Evolutionary conservation across 2,329 filamentous ascomycete genomes (phyloP).

Genomic region (Sporothrix protearum): DNA sequence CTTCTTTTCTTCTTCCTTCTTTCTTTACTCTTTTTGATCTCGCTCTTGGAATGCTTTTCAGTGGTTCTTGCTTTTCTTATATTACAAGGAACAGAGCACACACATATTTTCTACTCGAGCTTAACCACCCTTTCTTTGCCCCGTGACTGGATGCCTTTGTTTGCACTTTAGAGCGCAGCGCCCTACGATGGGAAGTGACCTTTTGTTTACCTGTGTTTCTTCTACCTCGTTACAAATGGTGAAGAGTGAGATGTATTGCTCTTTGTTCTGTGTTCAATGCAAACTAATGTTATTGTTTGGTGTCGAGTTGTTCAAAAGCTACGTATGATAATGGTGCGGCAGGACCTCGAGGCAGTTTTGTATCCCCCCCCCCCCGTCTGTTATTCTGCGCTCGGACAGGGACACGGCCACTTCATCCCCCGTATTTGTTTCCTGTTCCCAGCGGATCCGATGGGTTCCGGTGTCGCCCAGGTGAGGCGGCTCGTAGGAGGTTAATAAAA

Average conservation of each 20-base stretch:
- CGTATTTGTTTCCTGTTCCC: neutral
- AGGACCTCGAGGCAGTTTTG: neutral
- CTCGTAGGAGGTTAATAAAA: neutral
- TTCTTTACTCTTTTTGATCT: neutral
- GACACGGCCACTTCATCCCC: neutral
- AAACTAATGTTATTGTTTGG: too few species aligned
- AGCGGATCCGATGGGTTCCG: constrained; percentile 6
- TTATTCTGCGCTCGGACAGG: constrained; percentile 14
- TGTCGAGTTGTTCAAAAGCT: too few species aligned
- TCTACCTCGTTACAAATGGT: neutral
- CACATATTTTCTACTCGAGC: neutral
- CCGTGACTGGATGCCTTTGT: neutral
- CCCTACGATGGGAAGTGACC: neutral
- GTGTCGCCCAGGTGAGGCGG: neutral
- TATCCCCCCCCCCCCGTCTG: neutral
- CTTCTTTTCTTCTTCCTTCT: neutral
- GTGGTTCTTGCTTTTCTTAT: neutral
- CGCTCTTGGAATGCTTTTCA: neutral
- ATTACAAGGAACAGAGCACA: neutral
- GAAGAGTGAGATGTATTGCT: neutral
- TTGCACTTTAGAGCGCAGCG: neutral
- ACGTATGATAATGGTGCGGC: too few species aligned
- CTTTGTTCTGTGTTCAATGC: too few species aligned
- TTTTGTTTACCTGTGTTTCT: neutral
- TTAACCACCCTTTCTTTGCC: neutral